Conservation (phyloP, 352 stramenopile species). For the Globisporangium cylindrosporum region DNA sequence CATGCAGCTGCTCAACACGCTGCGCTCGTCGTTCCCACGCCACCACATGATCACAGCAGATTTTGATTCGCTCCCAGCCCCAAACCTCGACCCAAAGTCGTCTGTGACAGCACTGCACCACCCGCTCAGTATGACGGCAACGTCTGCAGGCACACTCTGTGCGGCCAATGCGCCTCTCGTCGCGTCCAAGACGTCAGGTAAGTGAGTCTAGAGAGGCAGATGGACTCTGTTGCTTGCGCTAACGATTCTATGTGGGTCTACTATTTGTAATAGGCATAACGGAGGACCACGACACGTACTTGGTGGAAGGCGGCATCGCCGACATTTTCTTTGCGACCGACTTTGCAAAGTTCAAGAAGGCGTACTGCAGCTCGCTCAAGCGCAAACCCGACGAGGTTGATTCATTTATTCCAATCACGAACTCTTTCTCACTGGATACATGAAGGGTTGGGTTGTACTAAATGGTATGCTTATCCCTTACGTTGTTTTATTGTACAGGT, state of each 20-base stretch:
- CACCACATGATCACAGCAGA: slow-evolving; percentile 88
- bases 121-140: slow-evolving; percentile 61
- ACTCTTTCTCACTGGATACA: not conserved
- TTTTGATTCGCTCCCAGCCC: slow-evolving; percentile 83
- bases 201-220: not conserved
- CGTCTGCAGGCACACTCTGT: slow-evolving; percentile 60
- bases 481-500: slow-evolving; percentile 31
- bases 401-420: not conserved
- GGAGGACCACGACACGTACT: slow-evolving; percentile 86
- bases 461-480: not conserved
- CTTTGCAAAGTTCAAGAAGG: slow-evolving; percentile 77
- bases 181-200: slow-evolving; percentile 75
- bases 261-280: slow-evolving; percentile 40
- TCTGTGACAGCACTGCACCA: slow-evolving; percentile 56
- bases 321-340: slow-evolving; percentile 92
- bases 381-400: slow-evolving; percentile 38
- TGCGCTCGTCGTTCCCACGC: slow-evolving; percentile 71
- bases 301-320: slow-evolving; percentile 79
- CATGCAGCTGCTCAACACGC: slow-evolving; percentile 85
- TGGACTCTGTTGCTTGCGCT: not conserved
- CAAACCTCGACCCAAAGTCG: slow-evolving; percentile 52
- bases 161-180: slow-evolving; percentile 87
- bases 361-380: slow-evolving; percentile 70
- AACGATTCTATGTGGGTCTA: not conserved
- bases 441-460: not conserved